Base-by-base conservation (phyloP, 495 filamentous ascomycete genomes). In the Tuber magnatum region DNA sequence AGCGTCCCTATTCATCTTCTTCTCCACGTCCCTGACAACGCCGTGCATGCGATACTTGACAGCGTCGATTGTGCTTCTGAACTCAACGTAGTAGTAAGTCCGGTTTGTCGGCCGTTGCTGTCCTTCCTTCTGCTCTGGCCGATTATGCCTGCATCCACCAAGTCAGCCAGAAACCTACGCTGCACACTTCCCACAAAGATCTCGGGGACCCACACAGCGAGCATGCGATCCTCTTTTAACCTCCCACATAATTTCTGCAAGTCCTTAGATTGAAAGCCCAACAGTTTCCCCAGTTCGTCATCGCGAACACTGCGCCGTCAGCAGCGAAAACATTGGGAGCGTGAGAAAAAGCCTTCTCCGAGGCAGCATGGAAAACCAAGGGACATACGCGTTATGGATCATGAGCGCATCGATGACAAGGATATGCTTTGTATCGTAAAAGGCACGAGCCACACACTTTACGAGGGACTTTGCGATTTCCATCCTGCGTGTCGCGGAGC, bases 1-100 rank as follows among this genome's bases (percentile, higher is more conserved):
- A 43, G 91, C 89, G 41, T 88, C 90, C 2, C 93, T 92, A 42
- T 91, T 90, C 73, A 92, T 91, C 74, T 91, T 90, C 22, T 88
- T 87, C 82, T 97, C 93, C 77, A 98, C 93, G 35, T 89, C 89
- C 82, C 93, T 91, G 72, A 93, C 93, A 74, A 97, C 86, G 71
- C 89, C 88, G 83, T 93, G 93, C 72, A 97, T 90, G 78, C 92
- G 91, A 86, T 91, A 99, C 81, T 99, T 99, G 86, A 97, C 94
- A 22, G 93, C 94, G 84, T 99, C 95, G 83, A 99, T 92, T 73
- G 94, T 92, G 51, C 92, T 92, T 72, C 94, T 93, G 80, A 95
- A 93, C 81, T 97, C 93, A 84, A 99, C 93, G 85, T 92, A 99
- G 85, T 96, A 99, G 86, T 97, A 97, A 71, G 94, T 97, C 68